Evolutionary conservation across 1,284 basidiomycete species (phyloP), one percentile per base, ranked within the genome.

Genomic region (Ustilago sp.): DNA sequence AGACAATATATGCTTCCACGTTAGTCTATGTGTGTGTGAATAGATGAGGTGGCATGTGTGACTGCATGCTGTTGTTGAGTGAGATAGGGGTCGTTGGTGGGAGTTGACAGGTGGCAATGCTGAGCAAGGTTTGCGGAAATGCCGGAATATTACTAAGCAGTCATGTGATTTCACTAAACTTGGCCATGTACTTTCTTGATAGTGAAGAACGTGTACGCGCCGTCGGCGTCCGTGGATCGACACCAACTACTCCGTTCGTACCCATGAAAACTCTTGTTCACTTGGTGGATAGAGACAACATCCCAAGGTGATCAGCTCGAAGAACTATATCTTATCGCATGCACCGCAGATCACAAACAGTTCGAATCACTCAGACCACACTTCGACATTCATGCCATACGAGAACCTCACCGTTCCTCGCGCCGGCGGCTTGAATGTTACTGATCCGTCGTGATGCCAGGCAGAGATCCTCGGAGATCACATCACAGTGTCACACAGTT

Each of bases 351-450:
- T 50, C 41, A 36, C 36, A 28, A 28, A 28, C 23, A 12, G 41
- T 23, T 59, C 58, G 48, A 48, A 50, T 35, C 34, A 51, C 23
- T 59, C 58, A 35, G 47, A 5, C 47, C 6, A 15, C 31, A 3
- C 48, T 15, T 31, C 28, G 31, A 15, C 28, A 13, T 32, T 32
- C 48, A 32, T 32, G 28, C 48, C n/a, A 13, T 8, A 31, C 48
- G 31, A 32, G 11, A 15, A 31, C 11, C 7, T 45, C 43, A 19
- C 17, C 5, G n/a, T 7, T 45, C 43, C n/a, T 11, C 19, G 3
- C 15, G 39, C 39, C 43, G 43, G n/a, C 43, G 43, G 43, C 7
- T 45, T 19, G 43, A 19, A 2, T 15, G 8, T 8, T 45, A 19
- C 43, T 19, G 17, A 23, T 45, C 19, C 43, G 11, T 45, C n/a